These are phyloP conservation scores for Capronia epimyces DNA, from an alignment of 2,329 filamentous ascomycete genomes.

Conservation along the genomic window DNA sequence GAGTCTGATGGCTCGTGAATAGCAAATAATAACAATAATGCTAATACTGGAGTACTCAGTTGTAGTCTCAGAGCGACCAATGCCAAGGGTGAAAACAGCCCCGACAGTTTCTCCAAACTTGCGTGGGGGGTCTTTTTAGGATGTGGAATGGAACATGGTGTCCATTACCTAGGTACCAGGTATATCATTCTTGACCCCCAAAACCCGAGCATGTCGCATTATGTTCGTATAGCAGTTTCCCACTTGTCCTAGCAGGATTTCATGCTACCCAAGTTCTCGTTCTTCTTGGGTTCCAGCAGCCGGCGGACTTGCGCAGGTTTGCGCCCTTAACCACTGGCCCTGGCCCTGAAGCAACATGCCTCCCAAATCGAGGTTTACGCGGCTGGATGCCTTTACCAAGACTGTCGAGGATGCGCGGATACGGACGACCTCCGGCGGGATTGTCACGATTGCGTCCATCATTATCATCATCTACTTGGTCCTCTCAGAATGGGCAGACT, in stretches of 20 bases:
- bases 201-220: slow-evolving; percentile 1
- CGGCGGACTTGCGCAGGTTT: slow-evolving; percentile 1
- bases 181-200: neutral
- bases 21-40: too few relatives aligned
- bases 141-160: slow-evolving; percentile 12
- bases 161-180: neutral
- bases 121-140: neutral
- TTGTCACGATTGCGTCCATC: slow-evolving; percentile 88
- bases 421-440: slow-evolving; percentile 88
- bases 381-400: slow-evolving; percentile 98
- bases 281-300: neutral
- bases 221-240: neutral
- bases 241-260: neutral
- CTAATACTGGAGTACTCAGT: too few relatives aligned
- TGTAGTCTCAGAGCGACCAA: neutral
- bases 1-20: too few relatives aligned
- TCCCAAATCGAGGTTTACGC: slow-evolving; percentile 86
- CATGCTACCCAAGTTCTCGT: neutral
- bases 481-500: slow-evolving; percentile 95
- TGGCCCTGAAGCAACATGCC: slow-evolving; percentile 56
- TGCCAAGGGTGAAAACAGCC: neutral
- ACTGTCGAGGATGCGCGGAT: slow-evolving; percentile 97
- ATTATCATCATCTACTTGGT: slow-evolving; percentile 81
- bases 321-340: neutral
- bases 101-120: slow-evolving; percentile 2